Evolutionary conservation across 2,329 filamentous ascomycete genomes (phyloP).

Genomic region (Berkeleyomyces rouxiae): DNA sequence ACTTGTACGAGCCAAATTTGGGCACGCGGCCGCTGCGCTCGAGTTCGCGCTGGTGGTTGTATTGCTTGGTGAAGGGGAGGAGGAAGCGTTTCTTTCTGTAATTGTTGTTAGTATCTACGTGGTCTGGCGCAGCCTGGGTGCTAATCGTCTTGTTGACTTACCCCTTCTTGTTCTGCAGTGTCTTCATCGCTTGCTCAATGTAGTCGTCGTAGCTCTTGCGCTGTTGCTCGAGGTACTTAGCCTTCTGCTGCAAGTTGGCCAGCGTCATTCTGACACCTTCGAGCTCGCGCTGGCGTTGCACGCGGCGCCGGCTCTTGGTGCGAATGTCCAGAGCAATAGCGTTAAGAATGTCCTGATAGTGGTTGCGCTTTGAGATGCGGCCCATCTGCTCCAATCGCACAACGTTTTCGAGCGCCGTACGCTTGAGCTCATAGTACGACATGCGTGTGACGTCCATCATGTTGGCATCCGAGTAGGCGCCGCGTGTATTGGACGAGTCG

Average conservation of each 20-base stretch:
- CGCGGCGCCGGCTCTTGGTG: conserved; percentile 82
- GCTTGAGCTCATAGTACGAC: conserved; percentile 83
- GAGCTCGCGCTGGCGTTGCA: conserved; percentile 81
- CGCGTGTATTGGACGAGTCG: conserved; percentile 40
- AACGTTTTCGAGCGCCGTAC: conserved; percentile 84
- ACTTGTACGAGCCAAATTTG: conserved; percentile 97
- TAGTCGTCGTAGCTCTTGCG: conserved; percentile 98
- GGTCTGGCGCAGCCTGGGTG: background rate
- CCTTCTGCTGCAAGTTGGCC: conserved; percentile 65
- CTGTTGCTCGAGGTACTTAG: conserved; percentile 82
- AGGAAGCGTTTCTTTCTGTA: conserved; percentile 74
- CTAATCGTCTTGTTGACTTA: conserved; percentile 26
- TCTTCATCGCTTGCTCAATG: conserved; percentile 96
- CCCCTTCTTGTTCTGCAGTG: conserved; percentile 91
- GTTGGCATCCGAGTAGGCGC: conserved; percentile 79
- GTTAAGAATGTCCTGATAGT: conserved; percentile 96
- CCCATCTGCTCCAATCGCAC: conserved; percentile 74
- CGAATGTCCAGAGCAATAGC: conserved; percentile 93
- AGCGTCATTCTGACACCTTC: conserved; percentile 68
- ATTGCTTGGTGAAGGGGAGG: conserved; percentile 93
- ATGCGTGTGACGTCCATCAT: conserved; percentile 80
- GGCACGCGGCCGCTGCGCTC: conserved; percentile 83
- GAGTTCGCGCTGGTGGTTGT: conserved; percentile 93
- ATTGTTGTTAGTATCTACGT: conserved; percentile 12
- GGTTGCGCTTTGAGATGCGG: conserved; percentile 75